A percentile compares a stretch with the other conserved stretches of the same genome.
Conservation (phyloP, 345 rosid genomes). For the Boechera stricta region DNA sequence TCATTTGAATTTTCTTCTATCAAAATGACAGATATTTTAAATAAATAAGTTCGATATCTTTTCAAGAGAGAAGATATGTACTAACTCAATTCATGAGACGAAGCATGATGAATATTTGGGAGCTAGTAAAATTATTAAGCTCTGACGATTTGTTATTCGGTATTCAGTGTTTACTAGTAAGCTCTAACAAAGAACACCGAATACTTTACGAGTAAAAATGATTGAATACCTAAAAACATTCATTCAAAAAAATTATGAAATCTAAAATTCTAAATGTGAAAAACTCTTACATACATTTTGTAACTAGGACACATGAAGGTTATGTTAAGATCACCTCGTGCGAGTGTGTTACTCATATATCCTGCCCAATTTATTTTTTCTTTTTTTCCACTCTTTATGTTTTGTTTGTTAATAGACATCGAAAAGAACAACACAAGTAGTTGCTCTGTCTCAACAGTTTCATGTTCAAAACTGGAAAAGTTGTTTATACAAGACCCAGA, state of each 20-base stretch:
- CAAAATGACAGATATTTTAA: neutral
- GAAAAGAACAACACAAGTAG: constrained; percentile 45
- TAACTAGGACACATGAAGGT: constrained; percentile 1
- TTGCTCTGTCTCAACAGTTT: constrained; percentile 41
- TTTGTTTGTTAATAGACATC: constrained; percentile 38
- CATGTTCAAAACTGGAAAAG: constrained; percentile 41
- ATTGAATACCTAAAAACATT: neutral
- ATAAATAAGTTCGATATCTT: neutral
- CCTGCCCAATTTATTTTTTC: neutral
- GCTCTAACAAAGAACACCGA: neutral
- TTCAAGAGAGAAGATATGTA: neutral
- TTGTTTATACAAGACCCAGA: constrained; percentile 26
- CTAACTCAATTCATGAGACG: constrained; percentile 18
- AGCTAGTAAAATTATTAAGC: constrained; percentile 3
- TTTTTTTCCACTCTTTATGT: constrained; percentile 6
- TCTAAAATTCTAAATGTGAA: neutral
- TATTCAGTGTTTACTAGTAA: neutral
- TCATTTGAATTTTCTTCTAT: constrained; percentile 37
- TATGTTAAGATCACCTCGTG: constrained; percentile 24
- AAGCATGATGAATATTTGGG: constrained; percentile 6
- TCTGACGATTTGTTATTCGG: constrained; percentile 1
- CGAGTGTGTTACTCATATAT: neutral
- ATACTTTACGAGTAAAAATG: neutral
- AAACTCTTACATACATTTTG: neutral
- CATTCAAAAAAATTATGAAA: neutral